Conservation (phyloP, 352 stramenopile species). For the Globisporangium perplexum region DNA sequence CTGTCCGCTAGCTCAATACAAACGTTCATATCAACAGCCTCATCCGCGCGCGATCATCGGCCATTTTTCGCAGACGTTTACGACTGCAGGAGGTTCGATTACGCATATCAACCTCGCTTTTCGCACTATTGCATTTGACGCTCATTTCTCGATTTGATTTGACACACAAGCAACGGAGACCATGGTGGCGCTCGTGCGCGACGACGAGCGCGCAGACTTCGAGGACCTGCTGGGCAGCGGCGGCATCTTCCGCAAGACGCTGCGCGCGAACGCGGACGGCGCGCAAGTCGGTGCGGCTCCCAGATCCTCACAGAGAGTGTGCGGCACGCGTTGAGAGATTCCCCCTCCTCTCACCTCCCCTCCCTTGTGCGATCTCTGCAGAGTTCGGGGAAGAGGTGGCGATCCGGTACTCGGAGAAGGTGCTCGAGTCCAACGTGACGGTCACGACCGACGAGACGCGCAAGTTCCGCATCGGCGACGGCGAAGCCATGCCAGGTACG, state of each 20-base stretch:
- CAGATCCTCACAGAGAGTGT: neutral
- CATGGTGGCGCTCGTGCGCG: slow-evolving; percentile 4
- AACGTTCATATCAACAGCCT: no score
- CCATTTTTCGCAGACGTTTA: no score
- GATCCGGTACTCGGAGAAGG: slow-evolving; percentile 55
- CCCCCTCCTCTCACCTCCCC: neutral
- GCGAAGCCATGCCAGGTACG: slow-evolving; percentile 73
- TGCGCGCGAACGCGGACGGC: slow-evolving; percentile 47
- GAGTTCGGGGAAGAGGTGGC: slow-evolving; percentile 82
- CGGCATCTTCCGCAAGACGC: slow-evolving; percentile 69
- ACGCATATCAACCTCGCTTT: no score
- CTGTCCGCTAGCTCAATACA: no score
- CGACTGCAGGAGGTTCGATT: no score
- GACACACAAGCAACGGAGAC: no score
- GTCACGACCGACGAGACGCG: slow-evolving; percentile 44
- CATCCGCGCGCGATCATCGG: no score
- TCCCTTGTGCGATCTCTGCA: slow-evolving; percentile 10
- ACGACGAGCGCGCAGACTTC: slow-evolving; percentile 50
- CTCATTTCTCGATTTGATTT: no score
- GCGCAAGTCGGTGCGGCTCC: slow-evolving; percentile 42
- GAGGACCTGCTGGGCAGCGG: slow-evolving; percentile 76
- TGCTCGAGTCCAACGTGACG: slow-evolving; percentile 35
- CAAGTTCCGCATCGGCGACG: slow-evolving; percentile 77
- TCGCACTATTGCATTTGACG: no score
- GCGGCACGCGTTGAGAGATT: no score